Conservation (phyloP, 345 rosid species). For the Eutrema japonicum region DNA sequence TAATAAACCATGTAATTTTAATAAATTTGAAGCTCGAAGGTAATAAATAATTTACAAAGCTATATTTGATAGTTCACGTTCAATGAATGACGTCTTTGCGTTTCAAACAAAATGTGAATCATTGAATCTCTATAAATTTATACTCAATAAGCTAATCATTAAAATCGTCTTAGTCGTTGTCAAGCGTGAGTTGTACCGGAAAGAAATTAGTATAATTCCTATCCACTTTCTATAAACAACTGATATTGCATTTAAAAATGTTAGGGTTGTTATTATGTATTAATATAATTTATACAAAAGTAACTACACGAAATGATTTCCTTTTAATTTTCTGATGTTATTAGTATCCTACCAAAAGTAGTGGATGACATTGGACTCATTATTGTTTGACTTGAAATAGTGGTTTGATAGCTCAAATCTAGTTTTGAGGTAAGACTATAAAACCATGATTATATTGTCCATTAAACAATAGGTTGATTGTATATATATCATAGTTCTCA, state of each 20-base stretch:
- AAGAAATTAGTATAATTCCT: slow-evolving; percentile 8
- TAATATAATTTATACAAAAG: background rate
- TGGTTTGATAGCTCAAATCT: too few species aligned
- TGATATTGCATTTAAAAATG: slow-evolving; percentile 24
- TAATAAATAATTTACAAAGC: too few species aligned
- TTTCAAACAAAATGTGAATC: background rate
- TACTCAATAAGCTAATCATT: slow-evolving; percentile 33
- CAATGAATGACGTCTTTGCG: background rate
- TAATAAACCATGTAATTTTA: too few species aligned
- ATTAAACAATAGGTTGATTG: too few species aligned
- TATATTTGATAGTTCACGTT: too few species aligned
- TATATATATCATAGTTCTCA: too few species aligned
- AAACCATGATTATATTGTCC: too few species aligned
- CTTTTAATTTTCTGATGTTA: background rate
- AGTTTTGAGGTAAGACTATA: too few species aligned
- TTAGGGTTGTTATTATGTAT: background rate
- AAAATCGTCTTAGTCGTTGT: slow-evolving; percentile 35
- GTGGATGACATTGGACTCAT: too few species aligned
- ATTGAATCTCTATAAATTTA: slow-evolving; percentile 10
- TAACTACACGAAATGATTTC: background rate
- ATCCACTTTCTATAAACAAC: slow-evolving; percentile 29
- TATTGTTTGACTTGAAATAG: too few species aligned
- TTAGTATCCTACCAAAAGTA: too few species aligned
- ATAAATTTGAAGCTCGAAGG: too few species aligned
- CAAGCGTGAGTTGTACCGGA: slow-evolving; percentile 35